A percentile compares a stretch with the other conserved stretches of the same genome.
Evolutionary conservation across 2,329 filamentous ascomycete species (phyloP).

Genomic region (Alternaria triticina): DNA sequence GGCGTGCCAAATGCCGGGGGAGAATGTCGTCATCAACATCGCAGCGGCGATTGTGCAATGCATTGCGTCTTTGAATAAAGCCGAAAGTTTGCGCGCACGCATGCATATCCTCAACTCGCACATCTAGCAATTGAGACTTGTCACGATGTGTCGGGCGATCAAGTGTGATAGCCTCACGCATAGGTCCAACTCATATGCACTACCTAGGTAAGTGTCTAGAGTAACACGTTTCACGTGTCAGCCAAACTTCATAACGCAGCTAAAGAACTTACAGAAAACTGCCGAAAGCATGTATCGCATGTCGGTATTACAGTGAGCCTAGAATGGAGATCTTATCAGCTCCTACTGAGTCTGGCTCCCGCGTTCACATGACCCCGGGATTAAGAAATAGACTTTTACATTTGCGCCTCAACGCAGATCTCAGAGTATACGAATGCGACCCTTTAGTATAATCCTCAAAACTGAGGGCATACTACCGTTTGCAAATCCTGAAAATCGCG

Average conservation of each 20-base stretch:
- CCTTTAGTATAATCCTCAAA: neutral
- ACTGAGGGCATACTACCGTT: neutral
- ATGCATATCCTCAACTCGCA: neutral
- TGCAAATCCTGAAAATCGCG: neutral
- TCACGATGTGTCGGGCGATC: neutral
- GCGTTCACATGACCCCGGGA: neutral
- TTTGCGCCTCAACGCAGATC: neutral
- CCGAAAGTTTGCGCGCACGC: neutral
- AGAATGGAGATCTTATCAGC: neutral
- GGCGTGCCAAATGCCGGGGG: neutral
- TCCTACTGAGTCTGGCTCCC: neutral
- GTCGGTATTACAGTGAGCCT: neutral
- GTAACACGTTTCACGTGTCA: neutral
- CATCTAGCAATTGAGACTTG: neutral
- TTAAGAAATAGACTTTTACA: neutral
- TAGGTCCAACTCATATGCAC: neutral
- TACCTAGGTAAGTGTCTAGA: neutral
- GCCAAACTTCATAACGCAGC: neutral
- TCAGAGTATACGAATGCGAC: neutral
- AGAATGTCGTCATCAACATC: neutral
- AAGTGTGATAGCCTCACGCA: neutral
- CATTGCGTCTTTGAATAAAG: neutral
- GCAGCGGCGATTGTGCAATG: neutral
- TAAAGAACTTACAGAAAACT: neutral
- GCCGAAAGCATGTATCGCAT: neutral